Percentiles rank a stretch among this genome's conserved stretches.
phyloP scores from a whole-genome alignment of 83 land plant species.

The Isoetes engelmannii region DNA sequence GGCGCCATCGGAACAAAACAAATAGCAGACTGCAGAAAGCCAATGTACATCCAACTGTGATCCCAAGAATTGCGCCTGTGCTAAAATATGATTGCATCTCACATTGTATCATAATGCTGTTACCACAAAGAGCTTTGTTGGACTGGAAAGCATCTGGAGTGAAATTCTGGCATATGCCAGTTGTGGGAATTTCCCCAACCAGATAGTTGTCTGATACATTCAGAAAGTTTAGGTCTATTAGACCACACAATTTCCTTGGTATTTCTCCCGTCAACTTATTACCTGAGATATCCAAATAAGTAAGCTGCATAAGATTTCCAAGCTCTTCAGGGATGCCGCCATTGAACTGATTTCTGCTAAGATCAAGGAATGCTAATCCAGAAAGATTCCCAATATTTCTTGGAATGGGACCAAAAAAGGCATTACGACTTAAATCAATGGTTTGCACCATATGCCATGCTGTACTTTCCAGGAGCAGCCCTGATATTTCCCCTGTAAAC shows the following conservation, averaged over 20 bases:
- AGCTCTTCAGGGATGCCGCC: conserved; percentile 7
- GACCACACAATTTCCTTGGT: conserved; percentile 35
- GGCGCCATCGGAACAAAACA: conserved; percentile 16
- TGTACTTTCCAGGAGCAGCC: background rate
- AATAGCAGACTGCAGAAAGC: conserved; percentile 19
- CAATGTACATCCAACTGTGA: conserved; percentile 16
- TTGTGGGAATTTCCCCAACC: conserved; percentile 35
- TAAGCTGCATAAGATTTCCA: conserved; percentile 5
- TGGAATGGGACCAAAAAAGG: conserved; percentile 2
- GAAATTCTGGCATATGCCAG: conserved; percentile 33
- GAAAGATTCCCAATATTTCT: conserved; percentile 10
- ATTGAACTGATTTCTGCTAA: background rate
- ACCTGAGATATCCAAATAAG: conserved; percentile 26
- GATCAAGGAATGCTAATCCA: background rate
- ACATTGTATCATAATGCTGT: background rate
- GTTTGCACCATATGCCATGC: conserved; percentile 3
- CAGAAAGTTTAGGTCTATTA: conserved; percentile 32
- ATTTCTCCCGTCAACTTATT: conserved; percentile 41
- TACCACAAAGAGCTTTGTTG: conserved; percentile 29
- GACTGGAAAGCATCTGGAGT: conserved; percentile 30
- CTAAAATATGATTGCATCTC: conserved; percentile 2
- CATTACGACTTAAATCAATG: conserved; percentile 6
- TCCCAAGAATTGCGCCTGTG: conserved; percentile 32
- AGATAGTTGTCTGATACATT: conserved; percentile 41
- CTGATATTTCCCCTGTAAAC: conserved; percentile 1